Evolutionary conservation across 345 rosid genomes (phyloP).

Genomic region (Mangifera indica): DNA sequence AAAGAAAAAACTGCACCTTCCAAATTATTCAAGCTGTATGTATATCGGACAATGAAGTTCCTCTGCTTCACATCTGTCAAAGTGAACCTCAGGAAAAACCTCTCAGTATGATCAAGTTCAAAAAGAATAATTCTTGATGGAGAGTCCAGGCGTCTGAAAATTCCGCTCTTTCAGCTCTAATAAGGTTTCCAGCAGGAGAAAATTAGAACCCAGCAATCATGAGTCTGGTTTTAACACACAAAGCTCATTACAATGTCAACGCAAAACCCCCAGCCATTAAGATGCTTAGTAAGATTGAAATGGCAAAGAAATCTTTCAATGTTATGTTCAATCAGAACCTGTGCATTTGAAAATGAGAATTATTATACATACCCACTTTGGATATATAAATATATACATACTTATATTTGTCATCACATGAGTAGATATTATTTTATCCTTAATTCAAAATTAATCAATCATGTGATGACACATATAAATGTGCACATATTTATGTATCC

Average conservation of each 20-base stretch:
- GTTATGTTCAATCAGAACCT: not conserved
- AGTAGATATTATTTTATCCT: too few relatives aligned
- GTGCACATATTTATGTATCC: too few relatives aligned
- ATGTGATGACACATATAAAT: too few relatives aligned
- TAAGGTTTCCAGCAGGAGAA: constrained; percentile 7
- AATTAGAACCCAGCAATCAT: not conserved
- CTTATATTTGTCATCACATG: too few relatives aligned
- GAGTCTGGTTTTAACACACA: not conserved
- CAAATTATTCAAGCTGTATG: constrained; percentile 9
- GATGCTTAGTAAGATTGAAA: not conserved
- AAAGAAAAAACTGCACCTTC: not conserved
- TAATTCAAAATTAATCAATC: too few relatives aligned
- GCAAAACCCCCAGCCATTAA: not conserved
- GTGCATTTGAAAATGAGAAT: too few relatives aligned
- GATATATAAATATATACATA: too few relatives aligned
- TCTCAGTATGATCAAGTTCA: not conserved
- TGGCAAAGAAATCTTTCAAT: not conserved
- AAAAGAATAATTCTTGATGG: not conserved
- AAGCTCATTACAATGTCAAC: not conserved
- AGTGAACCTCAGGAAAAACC: not conserved
- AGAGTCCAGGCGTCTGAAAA: not conserved
- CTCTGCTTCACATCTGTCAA: not conserved
- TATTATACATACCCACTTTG: too few relatives aligned
- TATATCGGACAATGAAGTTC: not conserved
- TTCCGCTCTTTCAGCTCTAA: not conserved